These are phyloP conservation scores for Aureobasidium sp. DNA, from an alignment of 2,329 filamentous ascomycete genomes.

Conservation along the genomic window DNA sequence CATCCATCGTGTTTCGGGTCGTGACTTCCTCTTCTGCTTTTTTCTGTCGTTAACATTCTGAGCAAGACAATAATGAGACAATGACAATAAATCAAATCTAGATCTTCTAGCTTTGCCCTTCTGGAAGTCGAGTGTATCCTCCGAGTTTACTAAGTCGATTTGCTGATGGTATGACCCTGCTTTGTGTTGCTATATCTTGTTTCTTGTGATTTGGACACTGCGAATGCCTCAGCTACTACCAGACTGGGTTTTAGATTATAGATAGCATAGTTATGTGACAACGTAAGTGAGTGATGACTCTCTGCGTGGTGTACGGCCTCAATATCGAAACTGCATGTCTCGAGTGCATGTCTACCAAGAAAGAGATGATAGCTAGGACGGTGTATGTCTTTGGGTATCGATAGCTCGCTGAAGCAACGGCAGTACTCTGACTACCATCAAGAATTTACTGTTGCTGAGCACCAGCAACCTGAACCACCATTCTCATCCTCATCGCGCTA, in stretches of 20 bases:
- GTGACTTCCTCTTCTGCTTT: neutral
- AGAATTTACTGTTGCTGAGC: neutral
- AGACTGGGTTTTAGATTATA: no score
- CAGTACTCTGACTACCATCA: neutral
- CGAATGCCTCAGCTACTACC: neutral
- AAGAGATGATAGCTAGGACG: no score
- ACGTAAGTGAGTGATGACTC: no score
- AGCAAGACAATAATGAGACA: neutral
- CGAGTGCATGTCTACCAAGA: no score
- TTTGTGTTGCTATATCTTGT: neutral
- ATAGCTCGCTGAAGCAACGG: no score
- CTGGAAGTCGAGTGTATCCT: no score
- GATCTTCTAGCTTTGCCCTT: neutral
- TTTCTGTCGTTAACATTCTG: neutral
- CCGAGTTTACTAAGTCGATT: neutral
- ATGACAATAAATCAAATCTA: no score
- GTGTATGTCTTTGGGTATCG: no score
- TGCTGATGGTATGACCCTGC: neutral
- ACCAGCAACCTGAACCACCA: neutral
- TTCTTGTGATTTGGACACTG: neutral
- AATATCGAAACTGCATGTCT: no score
- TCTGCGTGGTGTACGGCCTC: no score
- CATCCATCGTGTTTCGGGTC: neutral
- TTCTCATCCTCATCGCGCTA: slow-evolving; percentile 29
- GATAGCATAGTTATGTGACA: no score